Evolutionary conservation across 2,329 filamentous ascomycete species (phyloP), one percentile per base, ranked within the genome.

Genomic region (Curvularia lunata): DNA sequence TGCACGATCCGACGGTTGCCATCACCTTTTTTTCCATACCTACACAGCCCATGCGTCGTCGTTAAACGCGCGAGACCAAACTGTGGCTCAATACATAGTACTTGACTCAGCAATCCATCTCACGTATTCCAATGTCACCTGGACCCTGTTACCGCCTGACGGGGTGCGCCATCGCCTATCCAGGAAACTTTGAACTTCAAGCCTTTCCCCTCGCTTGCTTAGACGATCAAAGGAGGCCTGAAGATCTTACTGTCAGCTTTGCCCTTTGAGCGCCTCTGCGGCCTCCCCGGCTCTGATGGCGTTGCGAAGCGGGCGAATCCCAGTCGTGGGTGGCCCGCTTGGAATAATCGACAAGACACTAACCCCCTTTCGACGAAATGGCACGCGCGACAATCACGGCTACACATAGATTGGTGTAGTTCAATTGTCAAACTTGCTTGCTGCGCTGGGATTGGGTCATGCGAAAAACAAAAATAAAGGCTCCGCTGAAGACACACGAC

Each of bases 81-180:
- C 50, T 63, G 66, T 65, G 66, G 63, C 61, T 69, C 64, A 60
- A 54, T 59, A 65, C 61, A 61, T 69, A 60, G 52, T 59, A 65
- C 61, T 62, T 69, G 56, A 66, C 67, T 71, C 58, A 72, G 67
- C 70, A 68, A 60, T 63, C 52, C 63, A 71, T 66, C 59, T 59
- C 53, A 54, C 55, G 47, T 48, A 46, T 32, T 40, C n/a, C 58
- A 37, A 53, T 58, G 56, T 65, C 64, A 67, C 61, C 58, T 61
- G 64, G 49, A 62, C 58, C 56, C 51, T 58, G 50, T 52, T 49
- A 48, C 37, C 28, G 52, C 52, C 49, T 59, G 56, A 45, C 48
- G 12, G 32, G 41, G 45, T 43, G 43, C 58, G 53, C 54, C 37
- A 38, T 46, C 49, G 46, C 25, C 57, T 43, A 54, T 54, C 40